Evolutionary conservation across 2,329 filamentous ascomycete genomes (phyloP).

Genomic region (Epichloe brachyelytri): DNA sequence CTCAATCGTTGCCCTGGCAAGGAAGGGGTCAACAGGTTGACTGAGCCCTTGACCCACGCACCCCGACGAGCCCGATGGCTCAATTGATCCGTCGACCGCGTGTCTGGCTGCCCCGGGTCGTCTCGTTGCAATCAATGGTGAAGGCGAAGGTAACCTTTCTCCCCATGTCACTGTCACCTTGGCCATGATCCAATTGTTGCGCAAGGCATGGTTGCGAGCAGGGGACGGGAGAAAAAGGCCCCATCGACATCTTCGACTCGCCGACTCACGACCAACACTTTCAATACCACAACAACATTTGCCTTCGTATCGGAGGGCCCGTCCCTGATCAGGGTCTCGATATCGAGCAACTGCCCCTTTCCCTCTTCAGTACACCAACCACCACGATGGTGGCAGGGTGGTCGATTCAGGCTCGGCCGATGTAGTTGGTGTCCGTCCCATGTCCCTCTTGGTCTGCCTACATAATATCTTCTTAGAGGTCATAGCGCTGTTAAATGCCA

Average conservation of each 20-base stretch:
- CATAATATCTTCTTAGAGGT: too few relatives aligned
- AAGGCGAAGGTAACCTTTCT: neutral
- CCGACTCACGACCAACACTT: neutral
- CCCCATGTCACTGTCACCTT: neutral
- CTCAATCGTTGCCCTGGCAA: neutral
- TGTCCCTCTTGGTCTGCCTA: neutral
- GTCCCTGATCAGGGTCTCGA: slow-evolving; percentile 1
- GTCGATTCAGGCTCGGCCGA: neutral
- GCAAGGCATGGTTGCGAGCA: neutral
- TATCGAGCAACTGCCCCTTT: neutral
- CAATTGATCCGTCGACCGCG: too few relatives aligned
- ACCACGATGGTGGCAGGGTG: neutral
- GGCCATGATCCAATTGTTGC: neutral
- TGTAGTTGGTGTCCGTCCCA: neutral
- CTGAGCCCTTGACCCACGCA: too few relatives aligned
- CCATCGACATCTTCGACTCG: neutral
- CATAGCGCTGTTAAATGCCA: too few relatives aligned
- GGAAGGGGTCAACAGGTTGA: too few relatives aligned
- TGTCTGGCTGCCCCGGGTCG: neutral
- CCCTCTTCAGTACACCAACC: neutral
- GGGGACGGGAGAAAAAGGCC: neutral
- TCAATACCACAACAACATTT: neutral
- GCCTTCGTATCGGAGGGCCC: slow-evolving; percentile 3
- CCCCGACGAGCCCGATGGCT: too few relatives aligned
- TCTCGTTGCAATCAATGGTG: neutral